These are phyloP conservation scores for Vitis amurensis DNA, from an alignment of 164 flowering plant species.

Conservation along the genomic window DNA sequence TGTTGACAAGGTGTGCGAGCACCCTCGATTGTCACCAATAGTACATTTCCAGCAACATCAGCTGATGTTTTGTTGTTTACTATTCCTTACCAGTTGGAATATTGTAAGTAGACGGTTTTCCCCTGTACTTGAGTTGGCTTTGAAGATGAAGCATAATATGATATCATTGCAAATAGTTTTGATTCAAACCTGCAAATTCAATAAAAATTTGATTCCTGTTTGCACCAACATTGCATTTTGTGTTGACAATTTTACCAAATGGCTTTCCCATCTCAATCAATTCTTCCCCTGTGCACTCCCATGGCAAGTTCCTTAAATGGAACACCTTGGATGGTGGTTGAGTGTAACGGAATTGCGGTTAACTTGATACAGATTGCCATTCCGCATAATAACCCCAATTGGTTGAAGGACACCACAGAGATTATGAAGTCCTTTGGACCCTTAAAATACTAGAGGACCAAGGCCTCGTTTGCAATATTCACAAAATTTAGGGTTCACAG, in stretches of 20 bases:
- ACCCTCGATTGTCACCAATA: conserved; percentile 93
- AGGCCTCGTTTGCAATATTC: no score
- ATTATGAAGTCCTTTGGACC: neutral
- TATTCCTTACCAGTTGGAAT: conserved; percentile 94
- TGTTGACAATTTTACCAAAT: conserved; percentile 90
- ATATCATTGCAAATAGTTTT: conserved; percentile 95
- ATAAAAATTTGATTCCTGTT: conserved; percentile 89
- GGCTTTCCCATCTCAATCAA: conserved; percentile 89
- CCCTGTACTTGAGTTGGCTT: conserved; percentile 98
- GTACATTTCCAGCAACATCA: conserved; percentile 92
- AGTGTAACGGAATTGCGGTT: conserved; percentile 91
- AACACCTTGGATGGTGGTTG: conserved; percentile 96
- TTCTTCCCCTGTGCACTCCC: conserved; percentile 97
- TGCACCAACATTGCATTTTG: conserved; percentile 96
- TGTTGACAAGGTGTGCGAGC: conserved; percentile 85
- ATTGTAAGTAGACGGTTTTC: conserved; percentile 90
- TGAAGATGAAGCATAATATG: conserved; percentile 92
- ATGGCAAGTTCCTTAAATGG: conserved; percentile 92
- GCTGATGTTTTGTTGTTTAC: conserved; percentile 91
- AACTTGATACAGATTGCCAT: conserved; percentile 91
- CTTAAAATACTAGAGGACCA: no score
- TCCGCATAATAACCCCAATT: conserved; percentile 13
- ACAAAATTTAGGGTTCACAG: no score
- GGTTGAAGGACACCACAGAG: no score
- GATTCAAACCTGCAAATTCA: conserved; percentile 89